Base-by-base conservation (phyloP, 2,329 filamentous ascomycete species). In the Alternaria triticimaculans region DNA sequence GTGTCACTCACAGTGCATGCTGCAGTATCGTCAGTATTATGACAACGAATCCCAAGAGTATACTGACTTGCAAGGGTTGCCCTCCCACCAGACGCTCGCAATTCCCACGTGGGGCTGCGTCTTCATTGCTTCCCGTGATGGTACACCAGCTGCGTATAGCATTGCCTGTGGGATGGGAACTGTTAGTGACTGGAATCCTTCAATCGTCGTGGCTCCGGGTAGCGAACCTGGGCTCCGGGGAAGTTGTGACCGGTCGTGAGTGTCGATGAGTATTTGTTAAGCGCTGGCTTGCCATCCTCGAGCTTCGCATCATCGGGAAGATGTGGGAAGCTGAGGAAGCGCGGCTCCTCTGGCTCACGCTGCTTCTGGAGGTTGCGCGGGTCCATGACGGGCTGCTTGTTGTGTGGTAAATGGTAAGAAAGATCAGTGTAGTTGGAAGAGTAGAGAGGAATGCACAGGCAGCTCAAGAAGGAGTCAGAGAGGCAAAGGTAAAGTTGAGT, bases 31-130 rank as follows among this genome's bases (percentile, higher is more conserved):
- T 78, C 48, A 78, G 70, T 70, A 70, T 43, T 26, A 64, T 68
- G 65, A 64, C 57, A 62, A 68, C 58, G 58, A 48, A 25, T 33
- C 20, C 43, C 58, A 66, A 64, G 51, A 44, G 55, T 60, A 46
- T 30, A 86, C 90, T 82, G 81, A 92, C 90, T 97, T 97, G 88
- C 94, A 97, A 41, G 95, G 93, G 78, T 97, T 97, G 26, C 95
- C 95, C 81, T 97, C 94, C 94, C 94, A 98, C 94, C 94, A 97
- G 5, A 97, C 92, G 6, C 92, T 94, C 8, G 94, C 91, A 76
- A 97, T 89, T 62, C 95, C 95, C 25, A 98, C 92, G 68, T 98
- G 95, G 12, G 95, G 93, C 57, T 92, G 91, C 61, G 87, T 95
- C 82, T 95, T 94, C 92, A 98, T 97, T 75, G 90, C 89, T 60